Base-by-base conservation (phyloP, 2,329 filamentous ascomycete species). In the Septoria linicola region DNA sequence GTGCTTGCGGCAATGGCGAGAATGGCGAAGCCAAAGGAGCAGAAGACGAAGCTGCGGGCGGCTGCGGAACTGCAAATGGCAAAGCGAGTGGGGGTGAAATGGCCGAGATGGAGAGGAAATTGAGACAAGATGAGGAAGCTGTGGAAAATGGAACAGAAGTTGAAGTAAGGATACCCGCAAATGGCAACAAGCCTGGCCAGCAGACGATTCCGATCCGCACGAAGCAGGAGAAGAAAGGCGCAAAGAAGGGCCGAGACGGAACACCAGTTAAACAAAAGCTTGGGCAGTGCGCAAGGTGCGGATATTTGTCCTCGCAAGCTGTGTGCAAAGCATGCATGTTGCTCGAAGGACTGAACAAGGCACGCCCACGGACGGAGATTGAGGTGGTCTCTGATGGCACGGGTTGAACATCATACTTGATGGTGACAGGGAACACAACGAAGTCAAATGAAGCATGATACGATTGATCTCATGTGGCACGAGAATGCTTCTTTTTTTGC, bases 271-370 rank as follows among this genome's bases (percentile, higher is more conserved):
- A 82, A 63, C 88, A 92, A 69, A 84, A 84, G 11, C 80, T 96
- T 60, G 89, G 92, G 1, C 85, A 84, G 58, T 99, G 93, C 66
- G 82, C 85, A 64, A 85, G 82, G 45, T 99, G 93, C 63, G 93
- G 93, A 11, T 99, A 97, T 68, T 87, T 99, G 70, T 96, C 93
- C 2, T 96, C 91, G 63, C 93, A 99, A 70, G 81, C 82, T 23
- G 82, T 96, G 32, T 99, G 93, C 72, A 95, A 99, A 71, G 93
- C 93, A 0, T 99, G 93, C 68, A 86, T 84, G 55, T 75, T 99
- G 37, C 79, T 99, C 2, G 91, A 97, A 62, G 89, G 87, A 0
- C 70, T 99, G 41, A 99, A 99, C 68, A 96, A 93, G 64, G 81
- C 76, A 55, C 61, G 75, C 8, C 75, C 77, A 0, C 73, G 72